These are phyloP conservation scores for Torrubiella hemipterigena DNA, from an alignment of 2,329 filamentous ascomycete species.

Conservation along the genomic window DNA sequence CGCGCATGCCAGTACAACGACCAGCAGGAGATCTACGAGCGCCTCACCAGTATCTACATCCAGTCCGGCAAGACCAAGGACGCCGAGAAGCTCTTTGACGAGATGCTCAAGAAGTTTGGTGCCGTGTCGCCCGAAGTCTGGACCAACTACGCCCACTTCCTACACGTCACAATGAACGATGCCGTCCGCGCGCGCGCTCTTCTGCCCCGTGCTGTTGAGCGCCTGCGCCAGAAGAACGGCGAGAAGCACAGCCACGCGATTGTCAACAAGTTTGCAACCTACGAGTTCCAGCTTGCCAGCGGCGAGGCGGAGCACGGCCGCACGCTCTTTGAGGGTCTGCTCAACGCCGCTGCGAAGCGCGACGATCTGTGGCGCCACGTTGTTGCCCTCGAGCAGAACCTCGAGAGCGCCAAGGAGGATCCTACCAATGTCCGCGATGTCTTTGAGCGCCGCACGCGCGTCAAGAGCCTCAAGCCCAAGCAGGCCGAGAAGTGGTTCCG, in stretches of 20 bases:
- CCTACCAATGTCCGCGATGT: conserved; percentile 53
- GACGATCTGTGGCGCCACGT: conserved; percentile 90
- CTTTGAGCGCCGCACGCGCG: conserved; percentile 67
- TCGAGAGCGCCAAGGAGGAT: conserved; percentile 39
- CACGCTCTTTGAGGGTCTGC: conserved; percentile 83
- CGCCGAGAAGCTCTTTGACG: conserved; percentile 79
- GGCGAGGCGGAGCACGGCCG: conserved; percentile 84
- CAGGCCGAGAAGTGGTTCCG: conserved; percentile 83
- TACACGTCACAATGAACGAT: conserved; percentile 60
- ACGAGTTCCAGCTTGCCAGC: conserved; percentile 77
- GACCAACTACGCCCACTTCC: conserved; percentile 90
- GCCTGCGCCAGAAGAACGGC: conserved; percentile 57
- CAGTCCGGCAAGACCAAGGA: conserved; percentile 75
- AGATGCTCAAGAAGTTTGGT: conserved; percentile 80
- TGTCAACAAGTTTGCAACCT: conserved; percentile 76
- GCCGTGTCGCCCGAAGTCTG: conserved; percentile 70
- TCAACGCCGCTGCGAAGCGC: conserved; percentile 77
- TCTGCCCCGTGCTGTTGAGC: conserved; percentile 73
- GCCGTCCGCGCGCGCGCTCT: conserved; percentile 68
- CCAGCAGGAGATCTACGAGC: conserved; percentile 76
- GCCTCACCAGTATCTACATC: conserved; percentile 88
- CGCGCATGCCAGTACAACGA: conserved; percentile 92
- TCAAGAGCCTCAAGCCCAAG: conserved; percentile 64
- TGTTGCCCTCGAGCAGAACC: conserved; percentile 68
- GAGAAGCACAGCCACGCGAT: conserved; percentile 51